Evolutionary conservation across 768 basidiomycete genomes (phyloP).

Genomic region (Kwoniella mangroviensis): DNA sequence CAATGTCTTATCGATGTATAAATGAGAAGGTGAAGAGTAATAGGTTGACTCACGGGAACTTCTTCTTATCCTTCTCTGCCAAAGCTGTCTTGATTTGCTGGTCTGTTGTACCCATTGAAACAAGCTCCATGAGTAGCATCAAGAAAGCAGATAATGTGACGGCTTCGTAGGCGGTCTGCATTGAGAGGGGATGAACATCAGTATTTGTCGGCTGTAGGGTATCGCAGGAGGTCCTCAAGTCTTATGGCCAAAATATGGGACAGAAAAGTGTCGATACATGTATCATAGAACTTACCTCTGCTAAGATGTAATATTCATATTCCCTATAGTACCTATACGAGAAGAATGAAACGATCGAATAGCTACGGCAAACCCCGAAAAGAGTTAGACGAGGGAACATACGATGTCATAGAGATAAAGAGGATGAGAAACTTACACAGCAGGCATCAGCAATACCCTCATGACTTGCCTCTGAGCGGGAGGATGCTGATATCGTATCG

Average conservation of each 20-base stretch:
- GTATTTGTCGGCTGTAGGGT: too few relatives aligned
- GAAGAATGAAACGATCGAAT: conserved; percentile 43
- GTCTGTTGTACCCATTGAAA: conserved; percentile 70
- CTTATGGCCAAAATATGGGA: not conserved
- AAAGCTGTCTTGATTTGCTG: conserved; percentile 72
- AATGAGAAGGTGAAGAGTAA: conserved; percentile 62
- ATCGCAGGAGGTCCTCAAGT: not conserved
- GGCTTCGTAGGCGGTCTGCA: conserved; percentile 63
- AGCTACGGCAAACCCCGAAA: not conserved
- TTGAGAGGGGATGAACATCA: too few relatives aligned
- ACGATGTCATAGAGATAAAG: not conserved
- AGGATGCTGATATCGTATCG: conserved; percentile 44
- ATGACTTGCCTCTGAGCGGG: conserved; percentile 46
- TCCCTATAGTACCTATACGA: conserved; percentile 47
- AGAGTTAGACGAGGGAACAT: not conserved
- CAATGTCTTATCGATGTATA: not conserved
- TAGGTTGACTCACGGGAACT: conserved; percentile 62
- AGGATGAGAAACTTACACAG: conserved; percentile 29
- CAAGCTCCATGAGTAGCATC: conserved; percentile 80
- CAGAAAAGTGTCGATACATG: not conserved
- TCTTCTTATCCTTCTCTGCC: conserved; percentile 75
- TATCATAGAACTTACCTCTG: conserved; percentile 30
- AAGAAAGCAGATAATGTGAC: conserved; percentile 84
- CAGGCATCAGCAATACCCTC: conserved; percentile 38
- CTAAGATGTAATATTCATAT: conserved; percentile 48